phyloP scores from a whole-genome alignment of 2,329 filamentous ascomycete species.

The Colletotrichum destructivum region DNA sequence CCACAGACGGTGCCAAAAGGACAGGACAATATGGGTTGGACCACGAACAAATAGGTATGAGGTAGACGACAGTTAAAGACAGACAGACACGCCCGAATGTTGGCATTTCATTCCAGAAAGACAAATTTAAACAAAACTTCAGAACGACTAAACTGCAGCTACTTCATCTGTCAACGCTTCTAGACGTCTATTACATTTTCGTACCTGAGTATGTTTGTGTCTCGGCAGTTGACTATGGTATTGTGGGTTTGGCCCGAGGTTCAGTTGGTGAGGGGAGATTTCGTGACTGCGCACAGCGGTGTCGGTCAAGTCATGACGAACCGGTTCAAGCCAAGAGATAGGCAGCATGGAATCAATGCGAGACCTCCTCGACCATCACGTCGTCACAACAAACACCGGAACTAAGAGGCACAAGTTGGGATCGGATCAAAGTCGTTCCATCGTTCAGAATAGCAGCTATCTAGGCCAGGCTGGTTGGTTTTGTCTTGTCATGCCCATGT shows the following conservation, averaged over 20 bases:
- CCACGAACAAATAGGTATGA: constrained; percentile 11
- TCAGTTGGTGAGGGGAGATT: no score
- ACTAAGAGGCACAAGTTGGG: no score
- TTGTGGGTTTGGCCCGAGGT: no score
- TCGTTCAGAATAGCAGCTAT: constrained; percentile 35
- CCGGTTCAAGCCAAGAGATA: no score
- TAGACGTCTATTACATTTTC: neutral
- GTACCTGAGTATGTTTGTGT: no score
- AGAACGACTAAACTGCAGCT: neutral
- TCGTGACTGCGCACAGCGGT: no score
- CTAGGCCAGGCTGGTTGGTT: constrained; percentile 12
- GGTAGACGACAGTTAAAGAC: constrained; percentile 19
- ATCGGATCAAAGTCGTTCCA: constrained; percentile 32
- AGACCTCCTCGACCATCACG: no score
- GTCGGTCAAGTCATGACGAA: no score
- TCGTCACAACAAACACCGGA: no score
- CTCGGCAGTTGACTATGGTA: no score
- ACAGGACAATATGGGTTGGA: neutral
- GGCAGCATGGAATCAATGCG: no score
- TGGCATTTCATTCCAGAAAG: constrained; percentile 17
- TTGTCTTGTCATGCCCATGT: constrained; percentile 18
- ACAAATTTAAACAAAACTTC: constrained; percentile 15
- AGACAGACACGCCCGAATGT: neutral
- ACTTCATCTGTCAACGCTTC: neutral
- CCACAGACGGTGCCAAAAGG: neutral